Base-by-base conservation (phyloP, 352 stramenopile species). In the Achlya hypogyna region DNA sequence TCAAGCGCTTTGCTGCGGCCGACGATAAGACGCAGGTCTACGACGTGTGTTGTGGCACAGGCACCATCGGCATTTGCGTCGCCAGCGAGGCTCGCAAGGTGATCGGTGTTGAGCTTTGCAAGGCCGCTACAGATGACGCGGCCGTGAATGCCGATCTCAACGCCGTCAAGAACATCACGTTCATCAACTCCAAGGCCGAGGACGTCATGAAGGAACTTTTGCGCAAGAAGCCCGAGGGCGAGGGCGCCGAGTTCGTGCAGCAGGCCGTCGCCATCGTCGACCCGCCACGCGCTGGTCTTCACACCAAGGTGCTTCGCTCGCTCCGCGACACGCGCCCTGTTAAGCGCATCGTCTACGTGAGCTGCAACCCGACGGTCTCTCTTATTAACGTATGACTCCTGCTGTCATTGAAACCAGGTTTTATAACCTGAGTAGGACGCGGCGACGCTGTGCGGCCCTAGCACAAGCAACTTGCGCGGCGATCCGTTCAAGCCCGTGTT, bases 31-130 rank as follows among this genome's bases (percentile, higher is more conserved):
- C 82, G 28, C 67, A 98, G 35, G 74, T 98, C 3, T 96, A 99
- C 63, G 96, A 99, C 70, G 97, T 99, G 20, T 99, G 96, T 76
- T 99, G 96, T 72, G 97, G 96, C 22, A 99, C 97, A 18, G 97
- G 97, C 35, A 98, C 96, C 5, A 99, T 99, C 63, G 97, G 96
- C 0, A 96, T 99, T 65, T 96, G 84, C 53, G 88, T 95, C 71
- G 89, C 96, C 5, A 81, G 90, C 56, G 75, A 84, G 16, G 79
- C 75, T 22, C 81, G 76, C 27, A 90, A 92, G 72, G 78, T 94
- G 28, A 79, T 94, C 9, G 89, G 89, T 2, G 88, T 96, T 67
- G 89, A 97, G 62, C 82, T 97, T 42, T 95, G 84, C 74, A 89
- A 90, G 60, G 76, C 85, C 49, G 91, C 91, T 22, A 96, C 96